These are phyloP conservation scores for Amylocystis lapponica DNA, from an alignment of 768 basidiomycete genomes.

Conservation along the genomic window DNA sequence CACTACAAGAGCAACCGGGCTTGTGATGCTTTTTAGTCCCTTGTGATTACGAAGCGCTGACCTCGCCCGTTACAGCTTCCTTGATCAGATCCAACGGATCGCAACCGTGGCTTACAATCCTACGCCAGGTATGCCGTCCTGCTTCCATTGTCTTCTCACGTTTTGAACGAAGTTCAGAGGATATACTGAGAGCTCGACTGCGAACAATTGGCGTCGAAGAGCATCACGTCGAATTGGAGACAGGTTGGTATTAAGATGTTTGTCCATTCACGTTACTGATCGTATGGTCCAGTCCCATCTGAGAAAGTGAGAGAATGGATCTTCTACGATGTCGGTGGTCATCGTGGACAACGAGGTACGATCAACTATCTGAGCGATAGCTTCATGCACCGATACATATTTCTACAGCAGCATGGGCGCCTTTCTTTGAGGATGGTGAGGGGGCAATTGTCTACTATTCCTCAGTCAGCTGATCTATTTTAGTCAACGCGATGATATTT, in stretches of 20 bases:
- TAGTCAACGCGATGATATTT: conserved; percentile 63
- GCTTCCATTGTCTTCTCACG: not conserved
- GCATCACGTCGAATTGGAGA: conserved; percentile 49
- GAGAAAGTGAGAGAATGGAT: conserved; percentile 47
- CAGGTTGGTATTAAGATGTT: conserved; percentile 18
- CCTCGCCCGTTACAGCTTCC: too few relatives aligned
- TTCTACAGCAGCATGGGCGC: conserved; percentile 53
- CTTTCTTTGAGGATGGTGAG: conserved; percentile 63
- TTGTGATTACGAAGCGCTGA: not conserved
- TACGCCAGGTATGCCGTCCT: conserved; percentile 13
- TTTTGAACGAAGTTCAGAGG: conserved; percentile 32
- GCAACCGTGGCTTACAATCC: conserved; percentile 47
- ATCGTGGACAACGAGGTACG: conserved; percentile 51
- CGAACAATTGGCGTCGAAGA: conserved; percentile 63
- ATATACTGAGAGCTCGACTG: conserved; percentile 59
- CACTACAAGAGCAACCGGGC: conserved; percentile 51
- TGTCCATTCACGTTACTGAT: not conserved
- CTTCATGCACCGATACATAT: not conserved
- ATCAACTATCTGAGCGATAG: conserved; percentile 1
- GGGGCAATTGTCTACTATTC: too few relatives aligned
- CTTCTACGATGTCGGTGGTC: conserved; percentile 67
- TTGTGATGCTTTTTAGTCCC: conserved; percentile 49
- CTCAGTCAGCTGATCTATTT: too few relatives aligned
- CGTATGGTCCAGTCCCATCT: conserved; percentile 1
- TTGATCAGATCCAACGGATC: conserved; percentile 49